Percentiles rank a stretch among this genome's conserved stretches.
Conservation (phyloP, 164 flowering plant genomes). For the Euptelea pleiosperma region DNA sequence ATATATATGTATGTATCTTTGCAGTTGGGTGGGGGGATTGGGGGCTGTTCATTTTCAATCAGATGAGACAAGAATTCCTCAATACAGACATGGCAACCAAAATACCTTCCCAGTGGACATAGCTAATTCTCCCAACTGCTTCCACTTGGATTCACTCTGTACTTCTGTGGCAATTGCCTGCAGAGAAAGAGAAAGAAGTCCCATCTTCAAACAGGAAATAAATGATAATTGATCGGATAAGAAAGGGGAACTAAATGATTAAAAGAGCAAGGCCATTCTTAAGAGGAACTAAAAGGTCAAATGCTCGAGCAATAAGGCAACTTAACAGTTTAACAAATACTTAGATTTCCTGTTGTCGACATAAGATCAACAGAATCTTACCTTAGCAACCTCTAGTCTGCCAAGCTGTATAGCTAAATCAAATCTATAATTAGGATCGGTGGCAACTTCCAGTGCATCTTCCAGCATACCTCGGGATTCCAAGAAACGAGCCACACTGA, state of each 20-base stretch:
- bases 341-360: neutral
- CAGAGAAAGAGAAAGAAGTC: constrained; percentile 11
- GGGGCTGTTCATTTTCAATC: no score
- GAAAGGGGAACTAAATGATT: no score
- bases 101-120: constrained; percentile 90
- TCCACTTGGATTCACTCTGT: constrained; percentile 94
- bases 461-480: constrained; percentile 96
- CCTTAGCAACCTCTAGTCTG: constrained; percentile 85
- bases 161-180: constrained; percentile 86
- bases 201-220: neutral
- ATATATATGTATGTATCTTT: no score
- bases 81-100: no score
- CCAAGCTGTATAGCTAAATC: constrained; percentile 94
- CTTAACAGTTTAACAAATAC: neutral
- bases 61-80: no score
- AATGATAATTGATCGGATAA: neutral
- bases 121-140: constrained; percentile 96
- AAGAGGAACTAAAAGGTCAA: neutral
- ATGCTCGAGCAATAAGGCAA: neutral
- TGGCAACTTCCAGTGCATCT: constrained; percentile 95
- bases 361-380: constrained; percentile 21
- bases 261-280: neutral
- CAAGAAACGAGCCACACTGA: constrained; percentile 91
- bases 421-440: constrained; percentile 95
- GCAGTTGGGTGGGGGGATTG: no score